These are phyloP conservation scores for Silene uniflora DNA, from an alignment of 148 eudicot species.

Conservation along the genomic window DNA sequence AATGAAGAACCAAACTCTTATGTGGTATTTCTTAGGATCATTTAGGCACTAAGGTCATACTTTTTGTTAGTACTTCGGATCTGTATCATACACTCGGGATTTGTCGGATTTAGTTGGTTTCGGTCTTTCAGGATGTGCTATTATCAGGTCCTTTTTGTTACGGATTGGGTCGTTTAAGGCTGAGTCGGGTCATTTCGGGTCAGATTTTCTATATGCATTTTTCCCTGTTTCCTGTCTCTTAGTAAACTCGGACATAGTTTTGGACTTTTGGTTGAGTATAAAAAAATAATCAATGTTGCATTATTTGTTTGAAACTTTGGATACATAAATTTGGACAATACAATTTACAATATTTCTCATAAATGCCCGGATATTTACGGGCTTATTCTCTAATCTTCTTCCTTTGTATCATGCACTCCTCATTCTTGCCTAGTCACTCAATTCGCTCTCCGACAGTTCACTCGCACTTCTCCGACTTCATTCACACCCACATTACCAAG, in stretches of 20 bases:
- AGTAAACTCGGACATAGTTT: not conserved
- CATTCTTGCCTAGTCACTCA: constrained; percentile 18
- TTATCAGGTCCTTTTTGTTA: not conserved
- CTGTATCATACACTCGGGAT: not conserved
- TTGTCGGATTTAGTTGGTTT: no score
- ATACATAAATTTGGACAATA: constrained; percentile 9
- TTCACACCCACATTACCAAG: constrained; percentile 55
- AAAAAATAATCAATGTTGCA: constrained; percentile 17
- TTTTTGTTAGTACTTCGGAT: not conserved
- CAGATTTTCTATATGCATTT: not conserved
- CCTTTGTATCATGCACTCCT: not conserved
- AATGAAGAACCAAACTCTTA: not conserved
- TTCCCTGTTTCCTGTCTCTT: not conserved
- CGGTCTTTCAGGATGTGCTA: no score
- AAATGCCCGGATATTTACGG: constrained; percentile 4
- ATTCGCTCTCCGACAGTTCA: constrained; percentile 45
- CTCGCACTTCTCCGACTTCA: constrained; percentile 47
- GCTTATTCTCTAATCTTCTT: constrained; percentile 11
- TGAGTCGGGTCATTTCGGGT: not conserved
- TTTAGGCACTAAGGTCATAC: no score
- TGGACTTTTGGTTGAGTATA: not conserved
- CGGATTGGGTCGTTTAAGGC: not conserved
- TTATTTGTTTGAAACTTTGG: not conserved
- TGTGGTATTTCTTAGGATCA: not conserved
- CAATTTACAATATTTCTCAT: not conserved